Percentiles rank a stretch among this genome's conserved stretches.
Evolutionary conservation across 495 filamentous ascomycete species (phyloP).

Genomic region (Hypoxylon subgilvum): DNA sequence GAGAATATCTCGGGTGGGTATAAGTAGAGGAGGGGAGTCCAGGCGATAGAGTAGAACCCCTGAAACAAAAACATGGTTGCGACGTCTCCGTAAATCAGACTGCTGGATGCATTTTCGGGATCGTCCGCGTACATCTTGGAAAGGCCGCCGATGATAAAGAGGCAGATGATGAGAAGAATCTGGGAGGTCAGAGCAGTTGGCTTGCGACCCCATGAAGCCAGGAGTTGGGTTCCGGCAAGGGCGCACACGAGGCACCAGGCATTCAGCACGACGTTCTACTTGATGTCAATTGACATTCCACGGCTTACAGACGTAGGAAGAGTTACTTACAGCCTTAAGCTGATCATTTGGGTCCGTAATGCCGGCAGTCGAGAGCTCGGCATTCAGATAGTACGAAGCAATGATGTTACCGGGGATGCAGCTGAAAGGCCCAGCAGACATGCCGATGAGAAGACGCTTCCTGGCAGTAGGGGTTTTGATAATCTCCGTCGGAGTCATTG

Average conservation of each 20-base stretch:
- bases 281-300: background rate
- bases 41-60: slow-evolving; percentile 56
- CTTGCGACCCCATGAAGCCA: slow-evolving; percentile 51
- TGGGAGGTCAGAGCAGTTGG: slow-evolving; percentile 51
- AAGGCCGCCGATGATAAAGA: slow-evolving; percentile 58
- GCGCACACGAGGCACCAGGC: slow-evolving; percentile 50
- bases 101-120: slow-evolving; percentile 40
- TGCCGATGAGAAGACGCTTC: slow-evolving; percentile 54
- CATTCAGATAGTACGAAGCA: slow-evolving; percentile 56
- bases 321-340: slow-evolving; percentile 51
- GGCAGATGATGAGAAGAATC: slow-evolving; percentile 47
- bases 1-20: slow-evolving; percentile 50
- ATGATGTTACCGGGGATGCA: slow-evolving; percentile 60
- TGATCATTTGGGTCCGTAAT: slow-evolving; percentile 51
- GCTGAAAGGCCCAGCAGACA: slow-evolving; percentile 51
- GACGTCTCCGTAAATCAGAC: slow-evolving; percentile 51
- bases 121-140: slow-evolving; percentile 56
- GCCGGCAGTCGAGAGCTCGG: slow-evolving; percentile 54
- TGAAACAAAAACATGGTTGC: slow-evolving; percentile 55
- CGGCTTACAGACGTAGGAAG: background rate
- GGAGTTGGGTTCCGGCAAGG: slow-evolving; percentile 48
- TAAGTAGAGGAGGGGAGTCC: slow-evolving; percentile 57
- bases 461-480: slow-evolving; percentile 50
- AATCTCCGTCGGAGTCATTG: slow-evolving; percentile 50
- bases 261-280: slow-evolving; percentile 53